Base-by-base conservation (phyloP, 2,329 filamentous ascomycete species). In the Monilinia polystroma region DNA sequence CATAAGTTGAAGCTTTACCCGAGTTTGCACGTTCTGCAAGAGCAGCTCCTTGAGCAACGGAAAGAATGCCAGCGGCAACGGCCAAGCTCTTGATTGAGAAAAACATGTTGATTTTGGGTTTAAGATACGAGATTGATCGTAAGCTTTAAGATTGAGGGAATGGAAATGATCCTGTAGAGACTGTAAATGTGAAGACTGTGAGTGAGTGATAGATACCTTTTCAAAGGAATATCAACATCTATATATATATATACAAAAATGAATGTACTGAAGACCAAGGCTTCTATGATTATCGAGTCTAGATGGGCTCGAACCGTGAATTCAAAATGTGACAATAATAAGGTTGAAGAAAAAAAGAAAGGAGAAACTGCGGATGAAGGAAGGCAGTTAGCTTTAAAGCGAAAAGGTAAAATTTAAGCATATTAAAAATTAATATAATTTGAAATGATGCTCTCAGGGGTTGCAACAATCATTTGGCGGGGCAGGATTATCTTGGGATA, bases 1-100 rank as follows among this genome's bases (percentile, higher is more conserved):
- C 81, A 72, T 86, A 86, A 70, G 80, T 84, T 57, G 84, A 85
- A 55, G 82, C 81, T 66, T 77, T 72, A 68, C 81, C 81, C 5
- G 76, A 73, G 45, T 75, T 73, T 55, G 66, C 64, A 69, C 71
- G 66, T 41, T 70, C 71, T 45, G 69, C 67, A 7, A 73, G 3
- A 23, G 70, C 70, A 11, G 71, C 66, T 26, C 72, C 76, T 70
- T 72, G 72, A 32, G 74, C 75, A 54, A 77, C 20, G 6, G 71
- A 69, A 45, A 73, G 66, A 20, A 70, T 41, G 26, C 55, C 16
- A 23, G 64, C 43, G 35, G 70, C 69, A 26, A 68, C 67, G 45
- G 69, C 68, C 64, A 71, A 56, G 38, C 70, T 12, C 35, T 70
- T 64, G 18, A 67, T 69, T 62, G 73, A 70, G 68, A 75, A 73